A percentile compares a stretch with the other conserved stretches of the same genome.
Evolutionary conservation across 805 yeast genomes (phyloP).

Genomic region (Starmerella potacharoeniae): DNA sequence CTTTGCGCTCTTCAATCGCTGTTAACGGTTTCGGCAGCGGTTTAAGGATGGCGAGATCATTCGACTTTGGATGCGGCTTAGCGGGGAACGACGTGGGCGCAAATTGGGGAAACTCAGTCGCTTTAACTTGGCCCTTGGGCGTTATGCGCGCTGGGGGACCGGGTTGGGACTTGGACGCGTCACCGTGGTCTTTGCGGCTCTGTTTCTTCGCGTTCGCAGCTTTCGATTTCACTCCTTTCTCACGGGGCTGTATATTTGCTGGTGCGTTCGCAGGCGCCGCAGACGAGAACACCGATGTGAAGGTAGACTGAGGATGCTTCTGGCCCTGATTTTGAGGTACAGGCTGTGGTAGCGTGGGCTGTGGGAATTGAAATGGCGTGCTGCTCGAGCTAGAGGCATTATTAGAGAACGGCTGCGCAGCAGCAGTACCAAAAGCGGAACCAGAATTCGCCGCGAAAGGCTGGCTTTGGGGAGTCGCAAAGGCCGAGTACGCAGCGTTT

Average conservation of each 20-base stretch:
- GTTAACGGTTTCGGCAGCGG: slow-evolving; percentile 13
- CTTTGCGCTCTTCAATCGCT: slow-evolving; percentile 1
- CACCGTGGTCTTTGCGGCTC: background rate
- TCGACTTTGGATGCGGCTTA: slow-evolving; percentile 1
- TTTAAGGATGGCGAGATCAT: slow-evolving; percentile 13
- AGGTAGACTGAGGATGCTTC: background rate
- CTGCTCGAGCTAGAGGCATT: background rate
- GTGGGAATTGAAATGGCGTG: background rate
- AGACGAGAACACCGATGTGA: background rate
- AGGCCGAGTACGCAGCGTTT: background rate
- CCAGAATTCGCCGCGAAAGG: background rate
- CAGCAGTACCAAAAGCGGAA: background rate
- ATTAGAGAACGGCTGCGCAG: background rate
- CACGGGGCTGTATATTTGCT: background rate
- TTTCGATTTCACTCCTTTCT: background rate
- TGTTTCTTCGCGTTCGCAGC: background rate
- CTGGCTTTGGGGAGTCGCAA: background rate
- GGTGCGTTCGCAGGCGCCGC: background rate
- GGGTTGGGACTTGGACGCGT: background rate
- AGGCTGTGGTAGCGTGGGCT: background rate
- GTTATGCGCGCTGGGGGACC: background rate
- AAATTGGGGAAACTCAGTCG: slow-evolving; percentile 4
- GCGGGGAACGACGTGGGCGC: background rate
- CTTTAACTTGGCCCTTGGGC: background rate
- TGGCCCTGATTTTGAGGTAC: background rate